A percentile compares a stretch with the other conserved stretches of the same genome.
Conservation (phyloP, 441 rosid genomes). For the Populus tomentosa region DNA sequence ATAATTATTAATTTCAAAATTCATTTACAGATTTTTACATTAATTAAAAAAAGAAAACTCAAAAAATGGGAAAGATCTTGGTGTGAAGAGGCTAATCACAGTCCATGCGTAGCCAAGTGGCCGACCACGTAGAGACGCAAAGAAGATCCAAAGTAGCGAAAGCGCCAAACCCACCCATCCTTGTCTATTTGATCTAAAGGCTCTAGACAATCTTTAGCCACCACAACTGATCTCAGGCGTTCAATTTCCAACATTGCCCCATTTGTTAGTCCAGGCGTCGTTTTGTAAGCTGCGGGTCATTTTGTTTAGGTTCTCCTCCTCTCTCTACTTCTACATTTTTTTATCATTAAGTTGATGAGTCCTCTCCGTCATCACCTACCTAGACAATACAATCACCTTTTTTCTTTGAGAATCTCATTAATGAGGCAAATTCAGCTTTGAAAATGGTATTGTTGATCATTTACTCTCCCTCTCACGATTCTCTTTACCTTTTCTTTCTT, state of each 20-base stretch:
- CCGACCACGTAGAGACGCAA: slow-evolving; percentile 47
- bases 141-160: slow-evolving; percentile 42
- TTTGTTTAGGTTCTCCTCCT: background rate
- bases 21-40: no score
- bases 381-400: slow-evolving; percentile 5
- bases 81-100: slow-evolving; percentile 23
- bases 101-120: no score
- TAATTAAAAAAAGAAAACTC: no score
- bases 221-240: slow-evolving; percentile 32
- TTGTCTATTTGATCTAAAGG: slow-evolving; percentile 31
- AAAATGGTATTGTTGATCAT: slow-evolving; percentile 23
- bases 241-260: slow-evolving; percentile 5
- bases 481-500: no score
- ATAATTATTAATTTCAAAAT: no score
- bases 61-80: background rate
- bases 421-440: slow-evolving; percentile 10
- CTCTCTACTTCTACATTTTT: background rate
- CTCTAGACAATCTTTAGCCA: slow-evolving; percentile 21
- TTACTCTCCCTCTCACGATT: background rate
- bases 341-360: background rate
- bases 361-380: background rate
- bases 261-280: slow-evolving; percentile 32
- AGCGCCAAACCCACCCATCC: slow-evolving; percentile 37
- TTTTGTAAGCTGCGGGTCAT: slow-evolving; percentile 39
- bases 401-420: slow-evolving; percentile 1